Base-by-base conservation (phyloP, 768 basidiomycete genomes). In the Cyclocybe aegerita region DNA sequence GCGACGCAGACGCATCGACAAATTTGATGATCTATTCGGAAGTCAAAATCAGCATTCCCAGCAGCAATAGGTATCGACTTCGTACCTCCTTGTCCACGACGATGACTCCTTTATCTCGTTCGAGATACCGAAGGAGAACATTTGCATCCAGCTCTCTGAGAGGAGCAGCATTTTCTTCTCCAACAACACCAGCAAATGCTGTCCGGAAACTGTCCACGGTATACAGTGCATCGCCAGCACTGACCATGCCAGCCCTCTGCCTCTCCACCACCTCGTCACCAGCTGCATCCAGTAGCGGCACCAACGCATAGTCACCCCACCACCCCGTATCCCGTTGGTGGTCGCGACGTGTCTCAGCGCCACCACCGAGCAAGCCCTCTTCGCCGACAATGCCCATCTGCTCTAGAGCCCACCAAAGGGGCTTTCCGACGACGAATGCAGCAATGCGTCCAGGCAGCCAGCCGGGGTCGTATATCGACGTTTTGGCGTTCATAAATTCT, bases 321-420 rank as follows among this genome's bases (percentile, higher is more conserved):
- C 66, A 87, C 55, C 55, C 65, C 53, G 67, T 78, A 71, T 86
- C 69, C 43, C 70, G 70, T 30, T 69, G 58, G 12, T 63, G 59
- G 31, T 56, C 54, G 2, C 59, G 47, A 10, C 59, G 43, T 12
- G 58, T 60, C n/a, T n/a, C n/a, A 5, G 60, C 56, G 17, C 64
- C 54, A 11, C 66, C 57, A 11, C 66, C 57, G 9, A 73, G 33
- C 2, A 77, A 46, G 10, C 77, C 70, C 17, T 87, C 86, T 41
- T 89, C 86, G 2, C 80, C 81, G 6, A 88, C 80, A 3, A 93
- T 68, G 17, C 82, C 86, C n/a, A 86, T 71, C 55, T 90, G 89
- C 54, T 87, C 83, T 49, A 94, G 77, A 2, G 86, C 84, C 92
- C 92, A 94, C 88, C 86, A 91, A 1, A 94, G 70, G 2, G 92